Conservation (phyloP, 768 basidiomycete genomes). For the Pleurotus pulmonarius region DNA sequence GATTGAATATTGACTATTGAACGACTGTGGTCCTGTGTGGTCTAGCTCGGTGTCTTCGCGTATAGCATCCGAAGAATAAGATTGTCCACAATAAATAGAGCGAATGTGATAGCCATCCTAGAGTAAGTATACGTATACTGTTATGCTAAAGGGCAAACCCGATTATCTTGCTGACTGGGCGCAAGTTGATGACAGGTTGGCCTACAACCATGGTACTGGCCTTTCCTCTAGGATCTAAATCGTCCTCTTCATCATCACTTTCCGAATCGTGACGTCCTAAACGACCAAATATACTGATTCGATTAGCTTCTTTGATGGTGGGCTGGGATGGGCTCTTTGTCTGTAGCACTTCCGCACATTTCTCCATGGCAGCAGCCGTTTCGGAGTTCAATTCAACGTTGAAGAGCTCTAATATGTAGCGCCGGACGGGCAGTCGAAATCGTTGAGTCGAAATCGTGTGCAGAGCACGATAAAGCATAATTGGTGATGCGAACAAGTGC, state of each 20-base stretch:
- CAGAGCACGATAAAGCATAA: conserved; percentile 80
- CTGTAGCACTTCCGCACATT: conserved; percentile 47
- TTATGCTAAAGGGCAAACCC: conserved; percentile 42
- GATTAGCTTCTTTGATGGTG: conserved; percentile 34
- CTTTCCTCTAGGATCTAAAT: conserved; percentile 39
- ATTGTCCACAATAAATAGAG: not conserved
- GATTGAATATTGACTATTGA: too few relatives aligned
- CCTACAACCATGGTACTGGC: conserved; percentile 35
- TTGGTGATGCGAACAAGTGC: conserved; percentile 69
- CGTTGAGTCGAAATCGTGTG: conserved; percentile 86
- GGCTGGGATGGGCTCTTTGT: conserved; percentile 19
- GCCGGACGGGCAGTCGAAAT: conserved; percentile 87
- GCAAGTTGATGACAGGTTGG: conserved; percentile 51
- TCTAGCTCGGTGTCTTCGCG: too few relatives aligned
- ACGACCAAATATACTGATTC: conserved; percentile 61
- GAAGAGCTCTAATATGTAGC: conserved; percentile 93
- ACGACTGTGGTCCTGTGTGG: too few relatives aligned
- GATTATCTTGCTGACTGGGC: conserved; percentile 54
- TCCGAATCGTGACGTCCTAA: conserved; percentile 52
- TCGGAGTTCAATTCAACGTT: conserved; percentile 71
- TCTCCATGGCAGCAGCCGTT: conserved; percentile 50
- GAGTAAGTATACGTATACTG: not conserved
- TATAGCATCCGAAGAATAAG: not conserved
- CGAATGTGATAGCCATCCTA: not conserved
- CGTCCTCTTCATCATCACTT: conserved; percentile 57